phyloP scores from a whole-genome alignment of 306 rosid species.

The Ammopiptanthus mongolicus region DNA sequence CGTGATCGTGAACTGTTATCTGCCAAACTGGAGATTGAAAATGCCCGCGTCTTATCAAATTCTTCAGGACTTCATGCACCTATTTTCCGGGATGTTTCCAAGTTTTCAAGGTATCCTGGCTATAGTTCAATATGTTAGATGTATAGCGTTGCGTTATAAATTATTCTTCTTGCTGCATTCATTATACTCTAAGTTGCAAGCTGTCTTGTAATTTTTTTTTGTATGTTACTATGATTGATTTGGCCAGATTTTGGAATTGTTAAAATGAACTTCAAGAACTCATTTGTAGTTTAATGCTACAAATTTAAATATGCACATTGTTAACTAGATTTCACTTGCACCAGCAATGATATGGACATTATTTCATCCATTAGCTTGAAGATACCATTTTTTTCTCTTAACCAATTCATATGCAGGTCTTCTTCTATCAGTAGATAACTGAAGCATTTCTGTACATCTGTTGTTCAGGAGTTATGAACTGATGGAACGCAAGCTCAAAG shows the following conservation, averaged over 20 bases:
- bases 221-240: neutral
- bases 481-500: slow-evolving; percentile 74
- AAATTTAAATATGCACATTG: neutral
- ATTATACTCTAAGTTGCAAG: neutral
- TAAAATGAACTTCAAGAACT: neutral
- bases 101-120: slow-evolving; percentile 56
- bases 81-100: slow-evolving; percentile 58
- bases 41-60: slow-evolving; percentile 37
- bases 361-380: neutral
- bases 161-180: slow-evolving; percentile 1
- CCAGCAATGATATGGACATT: neutral
- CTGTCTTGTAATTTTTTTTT: neutral
- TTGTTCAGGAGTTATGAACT: slow-evolving; percentile 75
- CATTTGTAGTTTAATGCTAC: neutral
- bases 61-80: slow-evolving; percentile 51
- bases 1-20: slow-evolving; percentile 60
- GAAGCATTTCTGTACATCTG: neutral
- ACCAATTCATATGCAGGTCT: neutral
- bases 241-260: neutral
- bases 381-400: neutral
- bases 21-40: slow-evolving; percentile 61
- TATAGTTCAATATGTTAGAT: neutral
- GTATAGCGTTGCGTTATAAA: neutral
- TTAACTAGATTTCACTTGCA: neutral
- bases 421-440: slow-evolving; percentile 18